Evolutionary conservation across 345 rosid genomes (phyloP), one percentile per base, ranked within the genome.

Genomic region (Populus nigra): DNA sequence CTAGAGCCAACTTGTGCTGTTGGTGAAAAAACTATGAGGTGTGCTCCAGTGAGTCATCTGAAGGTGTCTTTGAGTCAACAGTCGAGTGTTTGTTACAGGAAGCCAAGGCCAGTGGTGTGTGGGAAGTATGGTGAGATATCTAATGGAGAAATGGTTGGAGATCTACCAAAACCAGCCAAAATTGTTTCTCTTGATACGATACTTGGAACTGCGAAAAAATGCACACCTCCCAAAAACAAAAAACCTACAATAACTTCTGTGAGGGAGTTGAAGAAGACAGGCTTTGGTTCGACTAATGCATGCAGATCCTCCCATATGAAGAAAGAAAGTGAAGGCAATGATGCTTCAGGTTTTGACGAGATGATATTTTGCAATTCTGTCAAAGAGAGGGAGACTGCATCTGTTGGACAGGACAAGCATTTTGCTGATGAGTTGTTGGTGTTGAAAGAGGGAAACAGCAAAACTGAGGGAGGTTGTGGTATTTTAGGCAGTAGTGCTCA

Each of bases 61-160:
- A 78, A 82, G 61, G 77, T 69, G 20, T 77, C 70, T 74, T 73
- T 50, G 4, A 49, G 83, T 76, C 73, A 72, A 39, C 83, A 80
- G 72, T 70, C 53, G 63, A 77, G 69, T 73, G 71, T 16, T 43
- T 62, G 70, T 77, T 43, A 27, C 45, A 63, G 66, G 72, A 87
- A 79, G 65, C 76, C 71, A 73, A 86, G 70, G 75, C 89, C 92
- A 38, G 74, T 87, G 9, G 89, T 84, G 55, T 87, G 70, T 76
- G 91, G 91, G 49, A 82, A 69, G 63, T 87, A 81, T 67, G 86
- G 86, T 74, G 89, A 87, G 75, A 80, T 87, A 79, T 76, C 71
- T 72, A 71, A 68, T 53, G 80, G 79, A 59, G 69, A 77, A 11
- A 77, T 74, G 73, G 73, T 35, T 72, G 80, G 31, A 25, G 79